Percentiles rank a stretch among this genome's conserved stretches.
phyloP scores from a whole-genome alignment of 805 yeast species.

The Hanseniaspora lachancei region DNA sequence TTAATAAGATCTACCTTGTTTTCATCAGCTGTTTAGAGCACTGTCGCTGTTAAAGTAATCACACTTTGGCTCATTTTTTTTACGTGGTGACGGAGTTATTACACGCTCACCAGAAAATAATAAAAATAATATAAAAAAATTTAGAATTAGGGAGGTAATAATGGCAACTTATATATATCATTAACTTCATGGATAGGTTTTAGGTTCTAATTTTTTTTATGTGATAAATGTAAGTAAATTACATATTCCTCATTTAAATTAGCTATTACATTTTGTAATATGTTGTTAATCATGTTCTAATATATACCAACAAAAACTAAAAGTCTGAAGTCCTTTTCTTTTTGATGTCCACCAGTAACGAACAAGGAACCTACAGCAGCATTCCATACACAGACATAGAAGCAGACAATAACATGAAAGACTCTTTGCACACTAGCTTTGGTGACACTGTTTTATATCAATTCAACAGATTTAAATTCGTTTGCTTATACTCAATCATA shows the following conservation, averaged over 20 bases:
- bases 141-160: too few relatives aligned
- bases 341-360: not conserved
- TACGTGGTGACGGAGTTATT: too few relatives aligned
- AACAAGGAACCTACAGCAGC: not conserved
- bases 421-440: not conserved
- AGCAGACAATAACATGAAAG: not conserved
- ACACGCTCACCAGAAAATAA: too few relatives aligned
- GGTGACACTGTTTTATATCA: not conserved
- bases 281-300: not conserved
- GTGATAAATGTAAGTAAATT: too few relatives aligned
- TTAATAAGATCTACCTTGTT: too few relatives aligned
- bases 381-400: not conserved
- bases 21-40: too few relatives aligned
- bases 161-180: too few relatives aligned
- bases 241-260: too few relatives aligned
- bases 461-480: constrained; percentile 9
- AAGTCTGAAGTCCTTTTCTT: not conserved
- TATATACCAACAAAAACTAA: not conserved
- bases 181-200: not conserved
- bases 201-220: not conserved
- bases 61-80: too few relatives aligned
- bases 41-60: too few relatives aligned
- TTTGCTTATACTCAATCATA: not conserved
- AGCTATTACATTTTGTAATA: too few relatives aligned
- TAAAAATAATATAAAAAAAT: too few relatives aligned